Conservation (phyloP, 768 basidiomycete genomes). For the Sporobolomyces roseus region DNA sequence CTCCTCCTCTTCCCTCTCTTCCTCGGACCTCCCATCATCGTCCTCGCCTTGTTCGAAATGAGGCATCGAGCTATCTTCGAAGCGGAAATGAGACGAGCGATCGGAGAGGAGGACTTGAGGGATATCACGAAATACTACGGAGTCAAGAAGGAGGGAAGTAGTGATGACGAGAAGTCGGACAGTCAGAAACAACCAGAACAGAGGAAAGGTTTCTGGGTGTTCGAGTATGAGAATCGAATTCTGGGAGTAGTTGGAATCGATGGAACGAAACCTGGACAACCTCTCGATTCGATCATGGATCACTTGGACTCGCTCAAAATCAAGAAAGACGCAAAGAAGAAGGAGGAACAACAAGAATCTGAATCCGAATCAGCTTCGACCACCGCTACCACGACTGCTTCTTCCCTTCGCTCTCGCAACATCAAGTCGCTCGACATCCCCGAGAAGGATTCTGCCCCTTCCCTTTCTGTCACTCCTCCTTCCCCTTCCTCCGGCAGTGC, state of each 20-base stretch:
- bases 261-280: conserved; percentile 27
- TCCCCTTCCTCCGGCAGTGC: conserved; percentile 5
- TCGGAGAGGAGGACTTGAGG: conserved; percentile 38
- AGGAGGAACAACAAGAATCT: neutral
- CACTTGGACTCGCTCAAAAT: neutral
- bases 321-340: conserved; percentile 7
- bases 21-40: conserved; percentile 23
- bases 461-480: conserved; percentile 32
- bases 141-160: neutral
- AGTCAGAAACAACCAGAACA: neutral
- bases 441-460: neutral
- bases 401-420: conserved; percentile 2
- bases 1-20: conserved; percentile 28
- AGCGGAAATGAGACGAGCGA: conserved; percentile 34
- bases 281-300: conserved; percentile 34
- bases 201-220: conserved; percentile 37
- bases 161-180: neutral
- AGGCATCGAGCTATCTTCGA: conserved; percentile 35
- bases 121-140: conserved; percentile 33
- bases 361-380: conserved; percentile 9
- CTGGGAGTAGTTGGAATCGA: conserved; percentile 32
- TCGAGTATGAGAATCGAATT: conserved; percentile 38
- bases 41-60: conserved; percentile 36
- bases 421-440: conserved; percentile 1
- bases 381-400: neutral